These are phyloP conservation scores for Colletotrichum sp. DNA, from an alignment of 2,329 filamentous ascomycete genomes.

Conservation along the genomic window DNA sequence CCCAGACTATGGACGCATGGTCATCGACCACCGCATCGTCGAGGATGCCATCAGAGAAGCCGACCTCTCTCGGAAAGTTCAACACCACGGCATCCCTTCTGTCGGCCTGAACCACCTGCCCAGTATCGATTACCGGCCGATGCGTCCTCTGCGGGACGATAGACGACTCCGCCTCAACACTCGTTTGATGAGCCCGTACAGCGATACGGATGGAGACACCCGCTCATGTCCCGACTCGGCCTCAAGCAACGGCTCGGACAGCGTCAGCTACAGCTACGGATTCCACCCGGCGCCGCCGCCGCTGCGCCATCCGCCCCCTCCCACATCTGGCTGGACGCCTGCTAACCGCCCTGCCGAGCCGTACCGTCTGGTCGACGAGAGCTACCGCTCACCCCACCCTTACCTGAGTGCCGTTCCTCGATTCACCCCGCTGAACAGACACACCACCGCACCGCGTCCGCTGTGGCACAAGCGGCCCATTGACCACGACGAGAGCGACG, in stretches of 20 bases:
- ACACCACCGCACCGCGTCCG: not conserved
- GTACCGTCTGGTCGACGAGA: slow-evolving; percentile 18
- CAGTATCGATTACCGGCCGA: not conserved
- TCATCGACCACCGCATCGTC: slow-evolving; percentile 65
- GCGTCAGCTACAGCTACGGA: slow-evolving; percentile 4
- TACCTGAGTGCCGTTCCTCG: slow-evolving; percentile 51
- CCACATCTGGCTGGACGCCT: slow-evolving; percentile 30
- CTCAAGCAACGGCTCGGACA: slow-evolving; percentile 19
- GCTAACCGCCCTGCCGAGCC: slow-evolving; percentile 26
- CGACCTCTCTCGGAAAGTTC: slow-evolving; percentile 42
- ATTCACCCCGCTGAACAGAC: slow-evolving; percentile 26
- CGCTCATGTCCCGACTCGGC: slow-evolving; percentile 27
- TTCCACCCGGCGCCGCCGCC: not conserved
- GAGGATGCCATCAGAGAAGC: slow-evolving; percentile 56
- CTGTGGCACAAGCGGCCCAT: slow-evolving; percentile 30
- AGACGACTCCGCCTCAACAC: slow-evolving; percentile 29
- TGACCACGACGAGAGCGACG: slow-evolving; percentile 31
- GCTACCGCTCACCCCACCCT: slow-evolving; percentile 36
- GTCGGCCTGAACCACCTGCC: not conserved
- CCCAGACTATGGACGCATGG: slow-evolving; percentile 69
- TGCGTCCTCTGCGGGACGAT: slow-evolving; percentile 25
- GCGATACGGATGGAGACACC: slow-evolving; percentile 45
- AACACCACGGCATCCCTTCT: slow-evolving; percentile 27
- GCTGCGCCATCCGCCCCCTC: not conserved
- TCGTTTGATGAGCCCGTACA: slow-evolving; percentile 39